These are phyloP conservation scores for Salix brachista DNA, from an alignment of 345 rosid genomes.

Conservation along the genomic window DNA sequence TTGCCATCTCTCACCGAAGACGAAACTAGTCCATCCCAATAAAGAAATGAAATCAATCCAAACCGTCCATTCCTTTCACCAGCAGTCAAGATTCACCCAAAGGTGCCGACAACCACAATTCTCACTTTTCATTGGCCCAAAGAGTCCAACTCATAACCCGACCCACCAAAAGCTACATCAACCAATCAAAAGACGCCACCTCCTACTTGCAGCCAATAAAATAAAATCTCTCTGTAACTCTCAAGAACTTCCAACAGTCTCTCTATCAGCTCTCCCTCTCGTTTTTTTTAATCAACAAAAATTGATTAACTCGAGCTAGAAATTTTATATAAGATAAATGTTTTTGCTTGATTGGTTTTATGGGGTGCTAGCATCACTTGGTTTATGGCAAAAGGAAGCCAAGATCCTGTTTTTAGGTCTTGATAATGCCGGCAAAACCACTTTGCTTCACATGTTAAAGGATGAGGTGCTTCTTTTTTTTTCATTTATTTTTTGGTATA, in stretches of 20 bases:
- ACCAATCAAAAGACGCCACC: background rate
- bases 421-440: constrained; percentile 92
- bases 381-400: constrained; percentile 86
- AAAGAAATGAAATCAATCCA: background rate
- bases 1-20: background rate
- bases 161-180: background rate
- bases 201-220: background rate
- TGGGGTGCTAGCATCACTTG: constrained; percentile 75
- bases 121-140: background rate
- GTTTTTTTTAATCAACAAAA: background rate
- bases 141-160: background rate
- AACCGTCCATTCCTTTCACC: background rate
- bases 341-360: constrained; percentile 84
- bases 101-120: background rate
- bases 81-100: background rate
- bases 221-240: background rate
- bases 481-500: background rate
- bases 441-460: constrained; percentile 84
- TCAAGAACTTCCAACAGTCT: background rate
- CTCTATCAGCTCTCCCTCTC: background rate
- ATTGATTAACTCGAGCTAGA: background rate
- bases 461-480: constrained; percentile 59
- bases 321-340: constrained; percentile 27
- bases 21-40: background rate
- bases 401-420: constrained; percentile 89